Conservation (phyloP, 345 rosid genomes). For the Erodium maritimum region DNA sequence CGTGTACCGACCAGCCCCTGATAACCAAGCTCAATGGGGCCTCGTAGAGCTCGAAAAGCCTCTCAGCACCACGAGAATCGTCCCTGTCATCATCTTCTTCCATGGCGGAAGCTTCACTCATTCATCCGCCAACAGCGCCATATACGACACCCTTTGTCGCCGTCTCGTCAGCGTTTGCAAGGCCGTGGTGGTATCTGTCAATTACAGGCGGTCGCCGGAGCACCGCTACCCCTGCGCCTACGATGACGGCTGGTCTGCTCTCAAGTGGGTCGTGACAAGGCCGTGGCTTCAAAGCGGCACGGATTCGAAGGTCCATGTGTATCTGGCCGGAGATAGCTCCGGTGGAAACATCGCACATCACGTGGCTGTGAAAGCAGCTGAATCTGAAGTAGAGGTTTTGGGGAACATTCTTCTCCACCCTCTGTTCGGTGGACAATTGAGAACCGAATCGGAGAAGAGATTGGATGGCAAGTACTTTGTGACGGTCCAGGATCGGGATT, state of each 20-base stretch:
- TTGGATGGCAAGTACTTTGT: slow-evolving; percentile 20
- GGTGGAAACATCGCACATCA: slow-evolving; percentile 20
- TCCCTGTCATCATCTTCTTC: slow-evolving; percentile 26
- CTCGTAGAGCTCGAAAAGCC: slow-evolving; percentile 17
- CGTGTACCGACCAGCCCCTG: slow-evolving; percentile 17
- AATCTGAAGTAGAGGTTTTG: slow-evolving; percentile 9
- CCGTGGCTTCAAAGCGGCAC: slow-evolving; percentile 17
- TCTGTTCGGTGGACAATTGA: slow-evolving; percentile 14
- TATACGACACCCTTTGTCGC: slow-evolving; percentile 16
- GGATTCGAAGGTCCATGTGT: slow-evolving; percentile 12
- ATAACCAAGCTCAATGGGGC: slow-evolving; percentile 10
- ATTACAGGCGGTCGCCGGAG: slow-evolving; percentile 27
- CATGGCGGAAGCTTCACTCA: slow-evolving; percentile 30
- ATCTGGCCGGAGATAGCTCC: slow-evolving; percentile 20
- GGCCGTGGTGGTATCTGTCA: slow-evolving; percentile 18
- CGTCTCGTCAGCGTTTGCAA: slow-evolving; percentile 10
- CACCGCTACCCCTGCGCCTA: slow-evolving; percentile 20
- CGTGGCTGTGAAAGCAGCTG: slow-evolving; percentile 15
- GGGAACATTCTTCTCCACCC: slow-evolving; percentile 19
- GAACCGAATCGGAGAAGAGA: slow-evolving; percentile 17
- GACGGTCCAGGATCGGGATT: slow-evolving; percentile 15
- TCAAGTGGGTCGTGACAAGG: slow-evolving; percentile 15
- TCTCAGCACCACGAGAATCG: background rate
- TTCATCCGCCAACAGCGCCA: slow-evolving; percentile 11
- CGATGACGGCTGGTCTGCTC: slow-evolving; percentile 22